Conservation (phyloP, 163 green algal genomes). For the Chloromonas sp. region DNA sequence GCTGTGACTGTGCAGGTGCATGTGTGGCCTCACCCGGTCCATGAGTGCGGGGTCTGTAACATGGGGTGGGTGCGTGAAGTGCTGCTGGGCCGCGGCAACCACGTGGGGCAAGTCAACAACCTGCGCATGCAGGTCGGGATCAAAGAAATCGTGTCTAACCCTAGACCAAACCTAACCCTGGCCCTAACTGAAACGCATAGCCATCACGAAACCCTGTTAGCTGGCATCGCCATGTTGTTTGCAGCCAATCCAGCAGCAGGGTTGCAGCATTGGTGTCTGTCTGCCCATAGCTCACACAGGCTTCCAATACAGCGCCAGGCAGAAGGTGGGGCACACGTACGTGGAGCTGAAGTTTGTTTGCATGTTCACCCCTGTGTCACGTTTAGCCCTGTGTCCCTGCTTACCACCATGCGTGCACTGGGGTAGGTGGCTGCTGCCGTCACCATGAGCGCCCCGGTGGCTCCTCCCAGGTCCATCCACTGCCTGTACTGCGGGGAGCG, state of each 20-base stretch:
- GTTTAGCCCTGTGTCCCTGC: not conserved
- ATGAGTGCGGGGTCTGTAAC: not conserved
- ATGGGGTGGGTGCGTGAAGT: constrained; percentile 18
- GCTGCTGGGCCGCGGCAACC: constrained; percentile 10
- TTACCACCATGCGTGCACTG: not conserved
- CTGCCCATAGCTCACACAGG: too few species aligned
- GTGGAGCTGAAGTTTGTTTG: too few species aligned
- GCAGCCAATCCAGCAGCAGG: too few species aligned
- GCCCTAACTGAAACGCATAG: too few species aligned
- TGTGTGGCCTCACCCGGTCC: not conserved
- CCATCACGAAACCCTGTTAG: too few species aligned
- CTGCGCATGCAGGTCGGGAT: not conserved
- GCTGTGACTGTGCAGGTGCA: not conserved
- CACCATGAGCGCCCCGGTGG: constrained; percentile 28
- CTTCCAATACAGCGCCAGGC: too few species aligned
- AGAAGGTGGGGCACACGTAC: too few species aligned
- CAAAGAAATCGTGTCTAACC: too few species aligned
- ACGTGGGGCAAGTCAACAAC: constrained; percentile 37
- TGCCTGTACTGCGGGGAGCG: not conserved
- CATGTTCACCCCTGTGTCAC: not conserved
- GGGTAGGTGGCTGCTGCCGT: constrained; percentile 23
- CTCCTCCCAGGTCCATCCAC: constrained; percentile 30
- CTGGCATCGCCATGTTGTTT: too few species aligned
- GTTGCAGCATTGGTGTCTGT: too few species aligned
- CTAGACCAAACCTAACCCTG: too few species aligned